These are phyloP conservation scores for Entomortierella parvispora DNA, from an alignment of 192 early-diverging fungal species.

Conservation along the genomic window DNA sequence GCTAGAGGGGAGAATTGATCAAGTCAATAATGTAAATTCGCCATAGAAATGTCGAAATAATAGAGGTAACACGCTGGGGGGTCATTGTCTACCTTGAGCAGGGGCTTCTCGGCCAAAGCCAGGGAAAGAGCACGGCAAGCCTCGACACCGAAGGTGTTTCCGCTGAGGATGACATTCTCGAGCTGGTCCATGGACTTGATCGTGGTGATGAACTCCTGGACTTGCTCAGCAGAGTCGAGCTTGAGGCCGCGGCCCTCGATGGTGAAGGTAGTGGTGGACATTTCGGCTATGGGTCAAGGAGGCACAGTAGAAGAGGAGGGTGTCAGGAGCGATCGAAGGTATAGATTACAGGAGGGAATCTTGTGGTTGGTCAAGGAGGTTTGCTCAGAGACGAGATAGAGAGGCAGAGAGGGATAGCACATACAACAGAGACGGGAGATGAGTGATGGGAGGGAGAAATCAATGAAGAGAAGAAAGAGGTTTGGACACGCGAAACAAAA, in stretches of 20 bases:
- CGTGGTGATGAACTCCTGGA: constrained; percentile 76
- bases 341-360: no score
- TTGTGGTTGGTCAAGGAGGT: no score
- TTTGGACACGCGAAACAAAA: no score
- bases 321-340: no score
- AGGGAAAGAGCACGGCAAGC: constrained; percentile 83
- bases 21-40: background rate
- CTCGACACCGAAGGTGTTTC: constrained; percentile 94
- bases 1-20: constrained; percentile 54
- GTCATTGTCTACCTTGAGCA: constrained; percentile 88
- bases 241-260: constrained; percentile 91
- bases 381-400: no score
- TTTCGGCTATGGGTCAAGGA: background rate
- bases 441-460: no score
- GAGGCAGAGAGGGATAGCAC: no score
- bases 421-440: no score
- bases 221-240: constrained; percentile 86
- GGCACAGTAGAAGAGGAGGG: no score
- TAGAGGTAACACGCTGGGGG: no score
- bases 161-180: constrained; percentile 79
- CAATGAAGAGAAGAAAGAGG: no score
- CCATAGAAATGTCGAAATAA: background rate
- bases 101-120: constrained; percentile 71
- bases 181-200: constrained; percentile 72
- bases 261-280: constrained; percentile 73